Evolutionary conservation across 768 basidiomycete genomes (phyloP).

Genomic region (Sutorius australiensis): DNA sequence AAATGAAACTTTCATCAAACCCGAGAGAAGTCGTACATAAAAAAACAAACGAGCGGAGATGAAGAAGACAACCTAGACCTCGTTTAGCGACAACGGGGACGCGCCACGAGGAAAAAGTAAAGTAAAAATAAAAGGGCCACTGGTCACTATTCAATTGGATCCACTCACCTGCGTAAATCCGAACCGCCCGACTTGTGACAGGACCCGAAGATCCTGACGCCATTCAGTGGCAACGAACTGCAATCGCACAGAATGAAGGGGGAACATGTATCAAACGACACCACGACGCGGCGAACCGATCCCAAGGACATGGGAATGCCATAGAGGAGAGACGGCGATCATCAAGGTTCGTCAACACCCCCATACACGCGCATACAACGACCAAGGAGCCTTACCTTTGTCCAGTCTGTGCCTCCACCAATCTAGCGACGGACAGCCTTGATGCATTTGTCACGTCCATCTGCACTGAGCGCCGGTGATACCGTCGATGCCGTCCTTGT

Average conservation of each 20-base stretch:
- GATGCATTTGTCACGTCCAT: slow-evolving; percentile 53
- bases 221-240: not conserved
- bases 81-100: slow-evolving; percentile 2
- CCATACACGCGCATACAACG: slow-evolving; percentile 11
- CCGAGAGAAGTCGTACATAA: not conserved
- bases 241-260: not conserved
- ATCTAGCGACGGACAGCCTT: slow-evolving; percentile 57
- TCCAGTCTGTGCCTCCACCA: slow-evolving; percentile 65
- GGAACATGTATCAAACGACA: slow-evolving; percentile 16
- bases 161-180: slow-evolving; percentile 52
- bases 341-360: not conserved
- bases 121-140: not conserved
- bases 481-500: slow-evolving; percentile 52
- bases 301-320: not conserved
- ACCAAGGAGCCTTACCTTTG: slow-evolving; percentile 42
- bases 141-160: not conserved
- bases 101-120: not conserved
- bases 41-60: slow-evolving; percentile 10
- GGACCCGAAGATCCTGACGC: not conserved
- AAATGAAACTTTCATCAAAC: not conserved
- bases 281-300: not conserved
- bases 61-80: slow-evolving; percentile 5
- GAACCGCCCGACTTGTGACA: not conserved
- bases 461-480: slow-evolving; percentile 55
- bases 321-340: not conserved